Evolutionary conservation across 1,284 basidiomycete genomes (phyloP), one percentile per base, ranked within the genome.

Genomic region (Ustilago loliicola): DNA sequence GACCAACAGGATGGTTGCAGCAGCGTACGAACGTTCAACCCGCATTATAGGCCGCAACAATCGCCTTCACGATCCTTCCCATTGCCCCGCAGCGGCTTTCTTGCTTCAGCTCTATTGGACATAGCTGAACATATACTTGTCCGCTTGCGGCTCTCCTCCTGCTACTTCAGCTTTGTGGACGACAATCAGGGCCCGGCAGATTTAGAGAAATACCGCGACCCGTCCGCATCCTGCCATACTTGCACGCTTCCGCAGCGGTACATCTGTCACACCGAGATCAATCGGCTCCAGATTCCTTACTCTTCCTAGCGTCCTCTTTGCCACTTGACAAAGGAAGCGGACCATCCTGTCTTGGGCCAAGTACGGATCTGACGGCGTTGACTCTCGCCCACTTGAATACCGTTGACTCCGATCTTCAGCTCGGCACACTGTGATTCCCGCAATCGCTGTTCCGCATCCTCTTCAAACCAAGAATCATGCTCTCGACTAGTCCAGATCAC

Each of bases 381-480:
- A 21, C 25, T 29, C 15, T 51, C 48, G 48, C 48, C 29, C 48
- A 50, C 9, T 29, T 15, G 17, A 13, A 27, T 19, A 50, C 27
- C 27, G 38, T 25, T 45, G 55, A 32, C 6, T 25, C 40, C 36
- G 45, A 42, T 30, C 21, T 50, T 15, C 25, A 19, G 25, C 15
- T 17, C 25, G 25, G 25, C 27, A 15, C 25, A n/a, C 15, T 50
- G 48, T 29, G 48, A 19, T 50, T 13, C 29, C 48, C 48, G 27
- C 48, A 17, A 15, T 29, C 11, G 48, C 27, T 50, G 25, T 50
- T 21, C 48, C 48, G 27, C 13, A 13, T 50, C 27, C 5, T 23
- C 25, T 23, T 15, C 19, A 42, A 58, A 58, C 71, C 30, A 45
- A 55, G 61, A 73, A 78, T 19, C 71, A 78, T 78, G 76, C 73